A percentile compares a stretch with the other conserved stretches of the same genome.
Conservation (phyloP, 176 grass and related monocot species). For the Poa pratensis region DNA sequence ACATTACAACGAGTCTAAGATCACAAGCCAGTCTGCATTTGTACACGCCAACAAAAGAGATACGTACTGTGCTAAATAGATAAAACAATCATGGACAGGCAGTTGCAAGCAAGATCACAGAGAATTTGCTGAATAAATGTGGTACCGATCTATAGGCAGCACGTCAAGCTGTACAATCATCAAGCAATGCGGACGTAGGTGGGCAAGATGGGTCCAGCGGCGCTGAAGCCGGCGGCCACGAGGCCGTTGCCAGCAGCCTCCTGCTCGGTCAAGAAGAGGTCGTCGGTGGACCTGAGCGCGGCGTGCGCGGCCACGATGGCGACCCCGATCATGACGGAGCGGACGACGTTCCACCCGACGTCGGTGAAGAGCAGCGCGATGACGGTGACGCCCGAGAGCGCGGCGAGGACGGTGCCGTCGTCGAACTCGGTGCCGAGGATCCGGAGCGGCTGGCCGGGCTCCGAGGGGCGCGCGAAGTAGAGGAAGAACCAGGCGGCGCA, state of each 20-base stretch:
- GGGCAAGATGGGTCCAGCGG: conserved; percentile 48
- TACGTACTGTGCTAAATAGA: background rate
- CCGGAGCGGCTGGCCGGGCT: conserved; percentile 51
- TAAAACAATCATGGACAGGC: background rate
- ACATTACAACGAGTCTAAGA: background rate
- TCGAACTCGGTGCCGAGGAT: conserved; percentile 70
- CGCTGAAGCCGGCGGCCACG: conserved; percentile 44
- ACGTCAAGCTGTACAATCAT: background rate
- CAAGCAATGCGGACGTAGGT: conserved; percentile 62
- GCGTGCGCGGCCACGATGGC: conserved; percentile 63
- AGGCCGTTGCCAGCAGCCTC: conserved; percentile 73
- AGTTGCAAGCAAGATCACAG: conserved; percentile 14
- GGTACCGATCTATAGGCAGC: background rate
- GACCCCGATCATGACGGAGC: conserved; percentile 52
- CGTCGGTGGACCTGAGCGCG: conserved; percentile 71
- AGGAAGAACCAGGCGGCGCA: conserved; percentile 87
- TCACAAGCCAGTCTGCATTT: conserved; percentile 17
- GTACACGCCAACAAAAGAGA: conserved; percentile 10
- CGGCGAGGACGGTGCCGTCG: conserved; percentile 79
- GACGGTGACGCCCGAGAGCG: conserved; percentile 72
- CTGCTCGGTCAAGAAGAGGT: conserved; percentile 84
- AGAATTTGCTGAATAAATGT: background rate
- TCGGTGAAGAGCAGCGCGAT: conserved; percentile 79
- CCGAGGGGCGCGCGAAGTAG: conserved; percentile 70
- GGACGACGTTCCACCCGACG: conserved; percentile 80